These are phyloP conservation scores for Syzygium syzygioides DNA, from an alignment of 441 rosid genomes.

Conservation along the genomic window DNA sequence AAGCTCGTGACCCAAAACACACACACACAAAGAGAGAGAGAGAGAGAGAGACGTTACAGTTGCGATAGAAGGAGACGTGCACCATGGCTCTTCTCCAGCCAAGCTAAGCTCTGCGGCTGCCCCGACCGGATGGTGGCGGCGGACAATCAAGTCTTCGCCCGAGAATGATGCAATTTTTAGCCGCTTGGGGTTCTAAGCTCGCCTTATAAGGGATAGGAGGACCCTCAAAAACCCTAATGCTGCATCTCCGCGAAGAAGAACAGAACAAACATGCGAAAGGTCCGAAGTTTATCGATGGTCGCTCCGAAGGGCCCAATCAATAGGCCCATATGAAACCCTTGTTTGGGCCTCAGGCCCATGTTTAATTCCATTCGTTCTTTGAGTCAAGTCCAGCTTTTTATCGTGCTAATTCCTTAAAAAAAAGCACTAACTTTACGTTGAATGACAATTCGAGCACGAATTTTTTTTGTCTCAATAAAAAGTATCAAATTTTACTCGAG, in stretches of 20 bases:
- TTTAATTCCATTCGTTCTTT: not conserved
- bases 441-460: too few species aligned
- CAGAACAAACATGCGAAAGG: not conserved
- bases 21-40: not conserved
- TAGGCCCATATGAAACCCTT: not conserved
- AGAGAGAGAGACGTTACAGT: conserved; percentile 33
- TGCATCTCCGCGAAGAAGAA: not conserved
- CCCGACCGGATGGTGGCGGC: not conserved
- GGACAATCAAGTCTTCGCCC: not conserved
- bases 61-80: conserved; percentile 70
- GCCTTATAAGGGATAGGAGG: not conserved
- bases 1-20: not conserved
- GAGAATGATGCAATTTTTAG: not conserved
- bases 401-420: too few species aligned
- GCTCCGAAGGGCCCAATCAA: not conserved
- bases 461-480: too few species aligned
- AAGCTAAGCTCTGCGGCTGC: not conserved
- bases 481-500: too few species aligned
- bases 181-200: not conserved
- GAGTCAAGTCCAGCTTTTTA: not conserved
- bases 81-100: conserved; percentile 34
- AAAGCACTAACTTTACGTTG: not conserved
- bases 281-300: not conserved
- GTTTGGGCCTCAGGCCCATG: not conserved
- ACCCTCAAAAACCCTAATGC: not conserved